A percentile compares a stretch with the other conserved stretches of the same genome.
phyloP scores from a whole-genome alignment of 148 eudicot genomes.

The Fallopia convolvulus region DNA sequence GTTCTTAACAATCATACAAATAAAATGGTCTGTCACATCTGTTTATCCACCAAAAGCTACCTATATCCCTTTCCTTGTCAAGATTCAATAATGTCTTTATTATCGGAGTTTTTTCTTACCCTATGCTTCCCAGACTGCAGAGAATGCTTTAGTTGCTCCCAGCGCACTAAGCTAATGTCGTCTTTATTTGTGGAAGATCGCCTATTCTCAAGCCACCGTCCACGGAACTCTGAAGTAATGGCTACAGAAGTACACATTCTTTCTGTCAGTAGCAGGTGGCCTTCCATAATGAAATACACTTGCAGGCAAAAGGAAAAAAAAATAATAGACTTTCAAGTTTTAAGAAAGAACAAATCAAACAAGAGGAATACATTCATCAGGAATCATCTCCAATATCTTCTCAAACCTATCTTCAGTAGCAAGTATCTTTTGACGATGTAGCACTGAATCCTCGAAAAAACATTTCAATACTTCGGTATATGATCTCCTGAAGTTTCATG shows the following conservation, averaged over 20 bases:
- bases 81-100: not conserved
- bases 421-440: conserved; percentile 53
- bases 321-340: not conserved
- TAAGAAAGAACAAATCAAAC: not conserved
- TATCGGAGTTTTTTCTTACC: conserved; percentile 23
- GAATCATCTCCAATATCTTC: conserved; percentile 81
- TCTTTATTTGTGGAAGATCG: conserved; percentile 48
- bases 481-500: conserved; percentile 56
- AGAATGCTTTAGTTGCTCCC: conserved; percentile 65
- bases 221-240: conserved; percentile 61
- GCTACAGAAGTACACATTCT: conserved; percentile 34
- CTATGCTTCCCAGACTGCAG: conserved; percentile 68
- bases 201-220: conserved; percentile 69
- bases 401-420: conserved; percentile 67
- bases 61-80: not conserved
- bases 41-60: not conserved
- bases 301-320: not conserved
- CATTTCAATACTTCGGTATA: conserved; percentile 57
- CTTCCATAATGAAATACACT: not conserved
- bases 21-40: not conserved
- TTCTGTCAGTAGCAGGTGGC: conserved; percentile 2
- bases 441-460: conserved; percentile 55
- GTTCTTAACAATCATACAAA: not conserved
- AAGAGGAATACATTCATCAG: conserved; percentile 63
- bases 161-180: conserved; percentile 48